These are phyloP conservation scores for Chloranthus sessilifolius DNA, from an alignment of 164 flowering plant species.

Conservation along the genomic window DNA sequence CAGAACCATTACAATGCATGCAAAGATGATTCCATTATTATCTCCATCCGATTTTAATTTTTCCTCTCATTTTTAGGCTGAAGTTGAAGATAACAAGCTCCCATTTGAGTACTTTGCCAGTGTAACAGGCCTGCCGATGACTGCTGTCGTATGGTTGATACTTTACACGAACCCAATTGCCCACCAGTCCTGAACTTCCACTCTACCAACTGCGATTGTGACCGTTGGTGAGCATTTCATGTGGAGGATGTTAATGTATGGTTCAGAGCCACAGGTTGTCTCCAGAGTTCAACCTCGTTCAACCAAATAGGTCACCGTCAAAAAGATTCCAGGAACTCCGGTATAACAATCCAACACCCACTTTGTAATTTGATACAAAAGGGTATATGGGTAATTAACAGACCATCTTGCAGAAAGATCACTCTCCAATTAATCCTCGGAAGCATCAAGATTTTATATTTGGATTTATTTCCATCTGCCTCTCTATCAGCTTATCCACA, in stretches of 20 bases:
- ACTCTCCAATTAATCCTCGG: conserved; percentile 4
- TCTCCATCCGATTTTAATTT: conserved; percentile 1
- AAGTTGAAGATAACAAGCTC: conserved; percentile 1
- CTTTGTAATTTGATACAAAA: conserved; percentile 6
- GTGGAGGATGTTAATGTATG: neutral
- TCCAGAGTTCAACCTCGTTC: neutral
- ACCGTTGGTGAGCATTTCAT: neutral
- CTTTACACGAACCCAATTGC: neutral
- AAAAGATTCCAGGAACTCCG: conserved; percentile 6
- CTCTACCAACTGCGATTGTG: conserved; percentile 1
- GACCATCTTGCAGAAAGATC: conserved; percentile 6
- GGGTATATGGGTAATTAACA: neutral
- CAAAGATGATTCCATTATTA: neutral
- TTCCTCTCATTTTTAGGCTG: neutral
- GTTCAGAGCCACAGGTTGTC: neutral
- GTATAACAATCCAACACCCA: conserved; percentile 4
- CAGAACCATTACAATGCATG: conserved; percentile 5
- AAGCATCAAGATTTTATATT: conserved; percentile 38
- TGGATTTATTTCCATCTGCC: conserved; percentile 67
- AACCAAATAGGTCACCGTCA: conserved; percentile 3
- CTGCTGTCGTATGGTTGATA: conserved; percentile 1
- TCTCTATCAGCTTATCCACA: conserved; percentile 93
- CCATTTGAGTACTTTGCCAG: no score
- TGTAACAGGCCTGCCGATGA: no score
- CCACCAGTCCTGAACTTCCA: conserved; percentile 2